phyloP scores from a whole-genome alignment of 2,329 filamentous ascomycete species.

The Xylaria polymorpha region DNA sequence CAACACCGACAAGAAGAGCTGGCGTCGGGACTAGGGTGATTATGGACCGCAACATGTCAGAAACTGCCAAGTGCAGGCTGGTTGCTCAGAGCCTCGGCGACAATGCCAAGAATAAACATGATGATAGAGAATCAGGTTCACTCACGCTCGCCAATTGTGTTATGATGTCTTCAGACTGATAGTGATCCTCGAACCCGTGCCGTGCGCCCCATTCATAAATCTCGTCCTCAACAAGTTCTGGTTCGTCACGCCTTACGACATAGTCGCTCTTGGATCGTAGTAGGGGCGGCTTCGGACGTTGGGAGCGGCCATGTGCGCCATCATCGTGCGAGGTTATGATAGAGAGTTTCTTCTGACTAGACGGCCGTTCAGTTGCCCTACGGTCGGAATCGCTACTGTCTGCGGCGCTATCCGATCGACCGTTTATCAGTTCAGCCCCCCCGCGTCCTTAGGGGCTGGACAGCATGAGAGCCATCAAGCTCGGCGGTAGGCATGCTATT shows the following conservation, averaged over 20 bases:
- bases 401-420: slow-evolving; percentile 40
- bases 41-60: neutral
- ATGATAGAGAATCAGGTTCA: slow-evolving; percentile 41
- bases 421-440: slow-evolving; percentile 35
- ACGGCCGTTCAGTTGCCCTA: slow-evolving; percentile 61
- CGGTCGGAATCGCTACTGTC: slow-evolving; percentile 49
- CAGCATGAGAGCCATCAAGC: slow-evolving; percentile 29
- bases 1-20: neutral
- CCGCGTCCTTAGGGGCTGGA: slow-evolving; percentile 21
- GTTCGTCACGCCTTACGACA: slow-evolving; percentile 55
- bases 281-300: slow-evolving; percentile 63
- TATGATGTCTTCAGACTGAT: slow-evolving; percentile 90
- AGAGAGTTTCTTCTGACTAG: slow-evolving; percentile 52
- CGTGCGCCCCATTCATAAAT: slow-evolving; percentile 69
- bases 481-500: slow-evolving; percentile 31
- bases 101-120: neutral
- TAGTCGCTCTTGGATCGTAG: slow-evolving; percentile 69
- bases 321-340: slow-evolving; percentile 48
- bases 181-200: slow-evolving; percentile 93
- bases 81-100: slow-evolving; percentile 1
- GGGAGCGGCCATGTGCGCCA: slow-evolving; percentile 52
- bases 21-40: neutral
- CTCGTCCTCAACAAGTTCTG: slow-evolving; percentile 59
- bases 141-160: slow-evolving; percentile 83
- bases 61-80: slow-evolving; percentile 4